phyloP scores from a whole-genome alignment of 2,329 filamentous ascomycete species.

The Tetracladium maxilliforme region DNA sequence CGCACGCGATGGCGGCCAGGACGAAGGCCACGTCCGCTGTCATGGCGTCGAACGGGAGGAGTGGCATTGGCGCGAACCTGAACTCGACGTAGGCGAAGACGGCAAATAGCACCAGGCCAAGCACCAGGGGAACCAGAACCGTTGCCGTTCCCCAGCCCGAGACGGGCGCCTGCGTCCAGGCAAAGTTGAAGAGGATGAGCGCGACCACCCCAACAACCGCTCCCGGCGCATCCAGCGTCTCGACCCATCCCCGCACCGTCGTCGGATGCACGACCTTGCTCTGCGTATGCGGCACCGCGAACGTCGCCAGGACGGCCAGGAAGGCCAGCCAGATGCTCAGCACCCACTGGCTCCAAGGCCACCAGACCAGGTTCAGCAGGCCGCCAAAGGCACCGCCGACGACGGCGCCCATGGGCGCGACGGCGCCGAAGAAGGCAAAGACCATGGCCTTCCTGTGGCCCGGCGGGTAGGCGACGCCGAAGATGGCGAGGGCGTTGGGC shows the following conservation, averaged over 20 bases:
- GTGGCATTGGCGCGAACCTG: constrained; percentile 26
- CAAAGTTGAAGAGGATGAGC: constrained; percentile 49
- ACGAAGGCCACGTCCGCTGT: constrained; percentile 33
- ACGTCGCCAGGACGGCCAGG: constrained; percentile 17
- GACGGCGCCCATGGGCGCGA: constrained; percentile 27
- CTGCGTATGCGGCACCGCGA: constrained; percentile 17
- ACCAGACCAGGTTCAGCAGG: constrained; percentile 22
- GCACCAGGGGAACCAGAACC: constrained; percentile 38
- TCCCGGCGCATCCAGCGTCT: constrained; percentile 15
- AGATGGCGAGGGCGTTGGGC: constrained; percentile 48
- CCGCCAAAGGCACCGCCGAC: constrained; percentile 16
- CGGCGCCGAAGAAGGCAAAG: constrained; percentile 35
- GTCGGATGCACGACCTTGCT: constrained; percentile 4
- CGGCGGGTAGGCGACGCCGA: constrained; percentile 40
- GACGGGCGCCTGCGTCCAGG: constrained; percentile 49
- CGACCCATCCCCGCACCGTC: constrained; percentile 10
- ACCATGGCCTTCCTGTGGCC: constrained; percentile 44
- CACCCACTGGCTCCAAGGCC: constrained; percentile 35
- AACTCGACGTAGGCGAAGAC: constrained; percentile 39
- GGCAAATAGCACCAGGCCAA: constrained; percentile 36
- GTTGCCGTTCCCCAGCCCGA: constrained; percentile 42
- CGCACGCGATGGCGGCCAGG: constrained; percentile 9
- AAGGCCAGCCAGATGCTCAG: constrained; percentile 20
- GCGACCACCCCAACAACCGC: constrained; percentile 29
- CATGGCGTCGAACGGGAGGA: constrained; percentile 39